Base-by-base conservation (phyloP, 2,329 filamentous ascomycete species). In the Blastomyces emzantsi region DNA sequence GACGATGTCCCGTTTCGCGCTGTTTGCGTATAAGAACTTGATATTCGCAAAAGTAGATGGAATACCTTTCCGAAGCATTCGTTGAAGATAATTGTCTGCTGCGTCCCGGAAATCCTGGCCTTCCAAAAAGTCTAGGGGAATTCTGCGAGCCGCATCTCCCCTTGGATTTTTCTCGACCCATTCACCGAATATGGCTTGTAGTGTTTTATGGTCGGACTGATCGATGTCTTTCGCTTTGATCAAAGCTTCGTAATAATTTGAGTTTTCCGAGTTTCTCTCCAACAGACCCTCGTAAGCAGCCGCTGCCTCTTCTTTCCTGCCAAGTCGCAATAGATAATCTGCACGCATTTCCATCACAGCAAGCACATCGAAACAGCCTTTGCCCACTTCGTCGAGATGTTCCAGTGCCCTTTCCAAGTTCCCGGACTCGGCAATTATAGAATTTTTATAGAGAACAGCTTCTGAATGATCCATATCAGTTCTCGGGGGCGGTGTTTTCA, bases 31-130 rank as follows among this genome's bases (percentile, higher is more conserved):
- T 28, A 99, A 83, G 68, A 95, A 87, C 80, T 99, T 99, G 65
- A 99, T 83, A 76, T 97, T 99, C 45, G 92, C 92, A 76, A 99
- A 99, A 3, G 93, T 92, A 2, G 94, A 99, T 1, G 94, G 93
- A 3, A 97, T 90, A 13, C 93, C 94, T 77, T 93, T 96, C 75
- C 89, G 87, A 63, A 99, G 82, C 89, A 95, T 95, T 39, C 88
- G 82, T 60, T 87, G 83, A 65, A 99, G 76, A 74, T 99, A 99
- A 28, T 80, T 77, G 73, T 92, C 87, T 8, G 89, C 92, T 30
- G 90, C 87, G 69, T 86, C 78, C 72, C 84, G 84, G 79, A 99
- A 99, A 4, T 87, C 86, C 54, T 95, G 87, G 4, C 90, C 91
- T 68, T 87, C 82, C 60, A 97, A 77, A 74, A 97, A 97, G 72